Percentiles rank a stretch among this genome's conserved stretches.
Conservation (phyloP, 2,329 filamentous ascomycete genomes). For the Cryphonectria parasitica region DNA sequence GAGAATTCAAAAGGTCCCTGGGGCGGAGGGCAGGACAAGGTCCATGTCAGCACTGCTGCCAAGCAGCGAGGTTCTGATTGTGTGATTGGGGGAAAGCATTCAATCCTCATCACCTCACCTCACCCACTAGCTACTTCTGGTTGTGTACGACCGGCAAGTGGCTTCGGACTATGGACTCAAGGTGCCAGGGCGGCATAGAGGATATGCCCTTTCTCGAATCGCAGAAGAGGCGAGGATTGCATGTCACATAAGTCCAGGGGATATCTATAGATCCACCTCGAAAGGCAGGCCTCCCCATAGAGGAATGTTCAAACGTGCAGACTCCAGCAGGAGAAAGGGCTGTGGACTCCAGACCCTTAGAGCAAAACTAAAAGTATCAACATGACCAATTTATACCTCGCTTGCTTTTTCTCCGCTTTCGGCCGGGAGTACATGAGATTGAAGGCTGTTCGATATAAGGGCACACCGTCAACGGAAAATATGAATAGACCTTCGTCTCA, state of each 20-base stretch:
- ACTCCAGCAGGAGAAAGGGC: no score
- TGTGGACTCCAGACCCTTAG: background rate
- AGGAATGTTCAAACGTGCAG: background rate
- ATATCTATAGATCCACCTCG: background rate
- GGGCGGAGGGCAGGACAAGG: background rate
- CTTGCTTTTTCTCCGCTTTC: no score
- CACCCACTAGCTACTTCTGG: background rate
- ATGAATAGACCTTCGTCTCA: background rate
- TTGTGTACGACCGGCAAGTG: background rate
- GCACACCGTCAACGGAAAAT: background rate
- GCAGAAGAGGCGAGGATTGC: background rate
- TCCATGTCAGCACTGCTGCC: background rate
- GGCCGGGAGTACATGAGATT: background rate
- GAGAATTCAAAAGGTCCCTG: background rate
- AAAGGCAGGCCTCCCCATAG: background rate
- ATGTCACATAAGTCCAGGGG: background rate
- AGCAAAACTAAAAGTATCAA: background rate
- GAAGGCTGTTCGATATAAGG: background rate
- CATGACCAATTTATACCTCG: background rate
- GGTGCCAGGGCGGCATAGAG: background rate
- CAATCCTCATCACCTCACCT: background rate
- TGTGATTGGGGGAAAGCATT: background rate
- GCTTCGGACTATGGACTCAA: background rate
- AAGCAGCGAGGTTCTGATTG: background rate
- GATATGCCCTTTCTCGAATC: background rate